Percentiles rank a stretch among this genome's conserved stretches.
Evolutionary conservation across 305 asterid genomes (phyloP).

Genomic region (Fraxinus velutina): DNA sequence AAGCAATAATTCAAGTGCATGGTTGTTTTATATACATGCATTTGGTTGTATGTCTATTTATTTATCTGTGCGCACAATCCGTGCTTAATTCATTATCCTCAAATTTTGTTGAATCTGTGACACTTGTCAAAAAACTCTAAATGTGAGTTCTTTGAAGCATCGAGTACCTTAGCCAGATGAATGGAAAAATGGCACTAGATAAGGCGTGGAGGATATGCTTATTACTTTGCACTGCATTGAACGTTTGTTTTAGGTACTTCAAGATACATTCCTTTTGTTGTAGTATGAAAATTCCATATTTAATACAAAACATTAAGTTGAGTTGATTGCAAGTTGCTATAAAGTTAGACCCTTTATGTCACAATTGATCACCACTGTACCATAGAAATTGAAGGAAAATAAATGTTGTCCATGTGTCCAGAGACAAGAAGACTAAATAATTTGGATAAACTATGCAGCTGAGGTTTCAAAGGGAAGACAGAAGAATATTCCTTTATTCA

Average conservation of each 20-base stretch:
- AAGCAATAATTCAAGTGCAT: background rate
- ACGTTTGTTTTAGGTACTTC: background rate
- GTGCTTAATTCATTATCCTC: background rate
- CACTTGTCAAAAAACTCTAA: background rate
- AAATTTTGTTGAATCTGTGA: background rate
- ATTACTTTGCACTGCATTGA: background rate
- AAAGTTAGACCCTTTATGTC: background rate
- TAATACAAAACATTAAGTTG: background rate
- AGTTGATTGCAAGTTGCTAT: background rate
- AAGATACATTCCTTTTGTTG: background rate
- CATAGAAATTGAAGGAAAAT: background rate
- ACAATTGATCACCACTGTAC: background rate
- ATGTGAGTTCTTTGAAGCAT: background rate
- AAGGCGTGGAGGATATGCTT: background rate
- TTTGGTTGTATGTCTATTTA: background rate
- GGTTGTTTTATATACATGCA: background rate
- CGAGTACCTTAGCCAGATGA: background rate
- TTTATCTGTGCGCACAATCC: background rate
- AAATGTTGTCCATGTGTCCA: background rate
- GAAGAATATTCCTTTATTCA: constrained; percentile 11
- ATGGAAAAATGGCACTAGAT: background rate
- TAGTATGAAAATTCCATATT: background rate
- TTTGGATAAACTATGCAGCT: background rate
- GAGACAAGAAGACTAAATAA: background rate
- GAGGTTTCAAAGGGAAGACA: background rate